Base-by-base conservation (phyloP, 2,329 filamentous ascomycete species). In the Aureobasidium namibiae region DNA sequence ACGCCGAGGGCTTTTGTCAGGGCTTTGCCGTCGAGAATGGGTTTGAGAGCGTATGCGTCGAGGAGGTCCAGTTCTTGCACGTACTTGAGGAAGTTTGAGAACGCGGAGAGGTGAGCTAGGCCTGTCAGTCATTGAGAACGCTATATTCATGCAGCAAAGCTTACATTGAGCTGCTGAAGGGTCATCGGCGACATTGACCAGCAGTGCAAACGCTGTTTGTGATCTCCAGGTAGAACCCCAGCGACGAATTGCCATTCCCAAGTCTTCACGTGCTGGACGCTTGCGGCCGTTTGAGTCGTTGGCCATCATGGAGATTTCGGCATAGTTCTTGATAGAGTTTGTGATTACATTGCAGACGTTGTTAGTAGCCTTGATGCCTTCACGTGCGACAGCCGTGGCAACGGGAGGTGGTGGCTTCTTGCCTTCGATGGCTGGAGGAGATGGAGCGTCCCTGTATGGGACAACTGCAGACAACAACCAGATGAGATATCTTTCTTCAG, bases 331-430 rank as follows among this genome's bases (percentile, higher is more conserved):
- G 52, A 87, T 78, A 9, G 87, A 82, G 23, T 83, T 82, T 14
- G 81, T 80, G 57, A 94, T 76, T 4, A 92, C 74, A 63, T 85
- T 84, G 44, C 81, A 82, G 5, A 90, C 75, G 69, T 87, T 94
- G 69, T 91, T 95, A 2, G 88, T 83, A 1, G 86, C 82, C 67
- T 88, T 90, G 69, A 95, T 84, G 5, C 90, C 90, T 69, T 95
- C 89, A 33, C 87, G 80, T 5, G 84, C 86, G 5, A 88, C 86
- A 31, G 83, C 75, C 3, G 81, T 80, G 3, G 85, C 80, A 18
- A 84, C 78, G 0, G 86, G 83, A 21, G 80, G 79, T 3, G 80
- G 75, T 21, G 74, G 69, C 67, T 83, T 87, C 48, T 75, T 73
- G 39, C 76, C 76, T 13, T 70, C 68, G 9, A 71, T 73, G 4